Conservation (phyloP, 306 rosid species). For the Castanea mollissima region DNA sequence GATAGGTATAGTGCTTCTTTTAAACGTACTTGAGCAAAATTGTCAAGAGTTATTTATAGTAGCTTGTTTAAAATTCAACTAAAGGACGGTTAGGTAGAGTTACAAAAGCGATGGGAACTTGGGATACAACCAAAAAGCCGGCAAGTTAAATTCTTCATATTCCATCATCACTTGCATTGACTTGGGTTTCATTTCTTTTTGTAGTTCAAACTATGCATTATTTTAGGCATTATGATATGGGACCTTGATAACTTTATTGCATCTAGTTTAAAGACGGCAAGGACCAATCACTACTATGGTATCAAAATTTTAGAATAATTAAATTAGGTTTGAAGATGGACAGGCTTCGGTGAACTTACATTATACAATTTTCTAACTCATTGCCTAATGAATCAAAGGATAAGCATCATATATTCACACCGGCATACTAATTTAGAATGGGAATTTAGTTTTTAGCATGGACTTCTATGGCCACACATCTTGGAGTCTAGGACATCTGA, state of each 20-base stretch:
- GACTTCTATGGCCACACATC: not conserved
- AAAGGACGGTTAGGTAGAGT: conserved; percentile 17
- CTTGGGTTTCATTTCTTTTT: conserved; percentile 38
- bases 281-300: conserved; percentile 22
- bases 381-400: not conserved
- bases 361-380: not conserved
- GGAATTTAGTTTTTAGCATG: not conserved
- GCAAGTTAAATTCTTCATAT: conserved; percentile 27
- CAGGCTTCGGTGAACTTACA: not conserved
- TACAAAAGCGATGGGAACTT: not conserved
- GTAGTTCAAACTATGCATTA: conserved; percentile 40
- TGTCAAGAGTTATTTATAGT: conserved; percentile 4
- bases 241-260: conserved; percentile 11
- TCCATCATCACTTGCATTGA: conserved; percentile 53
- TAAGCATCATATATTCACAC: not conserved
- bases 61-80: conserved; percentile 8
- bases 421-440: not conserved
- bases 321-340: conserved; percentile 2
- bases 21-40: conserved; percentile 1
- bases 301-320: conserved; percentile 17
- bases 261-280: conserved; percentile 6
- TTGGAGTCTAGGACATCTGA: not conserved
- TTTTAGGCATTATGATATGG: conserved; percentile 21
- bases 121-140: conserved; percentile 39
- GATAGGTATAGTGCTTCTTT: not conserved